Base-by-base conservation (phyloP, 768 basidiomycete genomes). In the Sutorius australiensis region DNA sequence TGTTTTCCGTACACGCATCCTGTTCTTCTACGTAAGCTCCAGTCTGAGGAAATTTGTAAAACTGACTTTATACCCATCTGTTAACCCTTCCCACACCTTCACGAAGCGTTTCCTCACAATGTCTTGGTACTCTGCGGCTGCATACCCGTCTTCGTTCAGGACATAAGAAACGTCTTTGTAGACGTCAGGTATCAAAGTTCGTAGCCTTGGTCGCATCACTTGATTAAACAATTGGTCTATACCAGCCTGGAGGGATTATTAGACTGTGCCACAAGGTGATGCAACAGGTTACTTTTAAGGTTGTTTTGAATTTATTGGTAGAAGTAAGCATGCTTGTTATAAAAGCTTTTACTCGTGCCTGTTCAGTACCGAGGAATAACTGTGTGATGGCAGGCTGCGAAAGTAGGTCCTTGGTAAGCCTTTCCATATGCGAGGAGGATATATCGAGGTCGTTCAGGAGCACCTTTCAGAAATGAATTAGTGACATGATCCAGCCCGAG, bases 191-290 rank as follows among this genome's bases (percentile, higher is more conserved):
- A 98, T 77, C 42, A 98, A 75, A 33, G 82, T 88, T 24, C 97
- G 84, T 44, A 99, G 69, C 53, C 84, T 86, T 0, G 97, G 95
- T 17, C 95, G 81, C 61, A 95, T 79, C 10, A 98, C 77, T 65
- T 98, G 95, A 61, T 94, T 98, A 76, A 98, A 98, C 34, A 98
- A 76, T 61, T 95, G 92, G 61, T 99, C 97, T 27, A 97, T 75
- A 14, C 95, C 92, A 3, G 80, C 75, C 92, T 94, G 42, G 19
- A 49, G 21, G 43, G 14, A 13, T 39, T 4, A 21, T 66, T 13
- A 58, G 52, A 49, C 13, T 16, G 40, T 24, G 46, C 34, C 16
- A 17, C 30, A n/a, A 16, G n/a, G 2, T 1, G n/a, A 41, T 1
- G n/a, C 11, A 28, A 19, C 59, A n/a, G 60, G 77, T 53, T 66